These are phyloP conservation scores for Silene uniflora DNA, from an alignment of 148 eudicot species.

Conservation along the genomic window DNA sequence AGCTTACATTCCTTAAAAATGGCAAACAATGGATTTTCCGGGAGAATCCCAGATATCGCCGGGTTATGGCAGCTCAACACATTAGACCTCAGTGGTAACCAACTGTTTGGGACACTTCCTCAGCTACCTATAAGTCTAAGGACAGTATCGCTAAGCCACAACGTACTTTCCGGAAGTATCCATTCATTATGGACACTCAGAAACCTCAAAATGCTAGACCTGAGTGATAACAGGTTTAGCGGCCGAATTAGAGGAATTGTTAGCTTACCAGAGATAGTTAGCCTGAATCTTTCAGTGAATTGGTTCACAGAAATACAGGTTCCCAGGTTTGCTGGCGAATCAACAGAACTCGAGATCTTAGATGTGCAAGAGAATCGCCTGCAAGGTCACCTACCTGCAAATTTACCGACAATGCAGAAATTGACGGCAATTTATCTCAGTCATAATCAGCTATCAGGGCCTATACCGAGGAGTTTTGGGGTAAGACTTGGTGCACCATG, in stretches of 20 bases:
- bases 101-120: slow-evolving; percentile 49
- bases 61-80: slow-evolving; percentile 61
- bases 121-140: slow-evolving; percentile 43
- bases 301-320: slow-evolving; percentile 50
- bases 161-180: slow-evolving; percentile 56
- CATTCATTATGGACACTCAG: slow-evolving; percentile 33
- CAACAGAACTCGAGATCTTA: slow-evolving; percentile 36
- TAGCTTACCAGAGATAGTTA: slow-evolving; percentile 38
- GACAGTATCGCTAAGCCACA: slow-evolving; percentile 35
- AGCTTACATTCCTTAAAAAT: slow-evolving; percentile 34
- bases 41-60: slow-evolving; percentile 45
- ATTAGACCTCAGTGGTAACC: slow-evolving; percentile 55
- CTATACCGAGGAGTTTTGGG: slow-evolving; percentile 51
- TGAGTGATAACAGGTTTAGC: slow-evolving; percentile 58
- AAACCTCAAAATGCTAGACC: slow-evolving; percentile 36
- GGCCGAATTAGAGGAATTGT: slow-evolving; percentile 45
- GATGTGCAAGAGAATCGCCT: slow-evolving; percentile 55
- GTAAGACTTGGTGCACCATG: slow-evolving; percentile 40
- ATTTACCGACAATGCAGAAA: slow-evolving; percentile 45
- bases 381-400: slow-evolving; percentile 48
- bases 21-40: slow-evolving; percentile 48
- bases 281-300: slow-evolving; percentile 47
- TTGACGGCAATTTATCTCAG: slow-evolving; percentile 43
- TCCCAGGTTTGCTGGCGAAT: slow-evolving; percentile 24
- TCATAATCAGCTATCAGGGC: slow-evolving; percentile 53